Conservation (phyloP, 768 basidiomycete genomes). For the Gautieria morchelliformis region DNA sequence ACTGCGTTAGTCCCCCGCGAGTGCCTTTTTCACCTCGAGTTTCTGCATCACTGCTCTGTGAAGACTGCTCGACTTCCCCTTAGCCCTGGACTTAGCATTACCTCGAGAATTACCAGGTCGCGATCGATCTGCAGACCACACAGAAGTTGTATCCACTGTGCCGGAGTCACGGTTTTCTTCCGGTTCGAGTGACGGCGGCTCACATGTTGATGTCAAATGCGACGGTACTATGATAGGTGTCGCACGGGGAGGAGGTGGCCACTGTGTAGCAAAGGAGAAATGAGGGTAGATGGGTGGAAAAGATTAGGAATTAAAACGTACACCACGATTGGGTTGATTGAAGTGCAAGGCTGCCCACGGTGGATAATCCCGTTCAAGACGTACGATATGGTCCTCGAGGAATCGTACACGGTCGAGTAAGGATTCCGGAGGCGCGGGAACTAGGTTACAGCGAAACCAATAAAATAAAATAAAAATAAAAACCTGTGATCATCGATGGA, state of each 20-base stretch:
- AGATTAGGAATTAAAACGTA: conserved; percentile 29
- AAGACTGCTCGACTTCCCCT: conserved; percentile 46
- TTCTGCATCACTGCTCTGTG: conserved; percentile 68
- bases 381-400: conserved; percentile 68
- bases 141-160: conserved; percentile 7
- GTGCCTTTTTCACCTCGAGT: conserved; percentile 62
- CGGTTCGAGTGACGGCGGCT: neutral
- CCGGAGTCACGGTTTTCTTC: conserved; percentile 9
- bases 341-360: conserved; percentile 87
- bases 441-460: conserved; percentile 25
- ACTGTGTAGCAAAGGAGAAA: conserved; percentile 33
- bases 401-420: conserved; percentile 56
- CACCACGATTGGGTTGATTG: conserved; percentile 73
- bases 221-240: conserved; percentile 74
- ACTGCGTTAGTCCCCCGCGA: conserved; percentile 3
- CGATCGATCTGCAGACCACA: neutral
- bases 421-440: conserved; percentile 60
- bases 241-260: conserved; percentile 74
- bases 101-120: conserved; percentile 1
- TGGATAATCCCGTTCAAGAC: conserved; percentile 73
- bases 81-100: conserved; percentile 13
- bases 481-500: neutral
- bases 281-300: neutral
- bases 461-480: too few relatives aligned
- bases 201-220: conserved; percentile 33